Evolutionary conservation across 305 asterid genomes (phyloP).

Genomic region (Lippia alba): DNA sequence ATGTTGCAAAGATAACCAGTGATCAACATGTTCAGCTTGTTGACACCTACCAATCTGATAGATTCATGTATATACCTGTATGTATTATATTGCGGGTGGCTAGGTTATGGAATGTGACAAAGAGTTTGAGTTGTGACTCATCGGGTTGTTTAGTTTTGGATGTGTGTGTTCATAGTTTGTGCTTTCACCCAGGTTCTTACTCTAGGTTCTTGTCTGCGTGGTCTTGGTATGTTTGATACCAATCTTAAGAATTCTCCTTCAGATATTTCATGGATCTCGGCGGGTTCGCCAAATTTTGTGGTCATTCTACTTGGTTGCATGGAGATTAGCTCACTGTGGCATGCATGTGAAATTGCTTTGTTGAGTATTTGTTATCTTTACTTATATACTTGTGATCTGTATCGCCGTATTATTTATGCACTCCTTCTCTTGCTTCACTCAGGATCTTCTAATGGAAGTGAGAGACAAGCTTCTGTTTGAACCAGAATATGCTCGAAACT

Average conservation of each 20-base stretch:
- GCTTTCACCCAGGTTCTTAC: conserved; percentile 18
- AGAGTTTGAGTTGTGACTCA: neutral
- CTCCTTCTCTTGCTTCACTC: conserved; percentile 33
- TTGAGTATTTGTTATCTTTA: conserved; percentile 23
- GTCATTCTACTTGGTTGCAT: conserved; percentile 28
- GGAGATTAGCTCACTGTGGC: conserved; percentile 25
- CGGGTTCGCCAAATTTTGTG: conserved; percentile 56
- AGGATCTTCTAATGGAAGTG: conserved; percentile 90
- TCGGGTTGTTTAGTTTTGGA: neutral
- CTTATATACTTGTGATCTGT: conserved; percentile 19
- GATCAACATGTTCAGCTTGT: too few relatives aligned
- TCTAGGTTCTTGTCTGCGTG: conserved; percentile 1
- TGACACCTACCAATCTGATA: too few relatives aligned
- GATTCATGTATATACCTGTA: neutral
- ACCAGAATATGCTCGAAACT: conserved; percentile 91
- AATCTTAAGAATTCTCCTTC: conserved; percentile 17
- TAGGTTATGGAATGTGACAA: neutral
- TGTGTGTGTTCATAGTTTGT: conserved; percentile 5
- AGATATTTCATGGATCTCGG: conserved; percentile 51
- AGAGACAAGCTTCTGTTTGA: conserved; percentile 98
- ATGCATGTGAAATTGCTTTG: conserved; percentile 21
- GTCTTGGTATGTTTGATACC: conserved; percentile 11
- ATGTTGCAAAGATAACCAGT: too few relatives aligned
- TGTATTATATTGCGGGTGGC: neutral
- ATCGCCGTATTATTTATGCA: conserved; percentile 25